These are phyloP conservation scores for Neurospora sp. DNA, from an alignment of 495 filamentous ascomycete genomes.

Conservation along the genomic window DNA sequence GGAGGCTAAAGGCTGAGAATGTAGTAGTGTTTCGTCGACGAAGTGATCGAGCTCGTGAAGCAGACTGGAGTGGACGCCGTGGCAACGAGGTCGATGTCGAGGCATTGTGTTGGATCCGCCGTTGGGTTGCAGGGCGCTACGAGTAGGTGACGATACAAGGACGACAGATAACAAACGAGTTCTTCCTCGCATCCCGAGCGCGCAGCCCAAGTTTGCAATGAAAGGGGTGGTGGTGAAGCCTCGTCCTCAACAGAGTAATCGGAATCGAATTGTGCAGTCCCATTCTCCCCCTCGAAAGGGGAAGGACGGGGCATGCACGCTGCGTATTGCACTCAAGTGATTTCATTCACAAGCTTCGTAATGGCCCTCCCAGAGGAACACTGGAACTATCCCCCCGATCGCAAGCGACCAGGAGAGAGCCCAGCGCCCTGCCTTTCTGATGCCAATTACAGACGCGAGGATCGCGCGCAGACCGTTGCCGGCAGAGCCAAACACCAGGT, in stretches of 20 bases:
- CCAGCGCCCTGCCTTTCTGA: constrained; percentile 85
- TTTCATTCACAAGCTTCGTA: constrained; percentile 79
- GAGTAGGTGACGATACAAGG: not conserved
- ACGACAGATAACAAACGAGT: no score
- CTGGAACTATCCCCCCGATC: constrained; percentile 24
- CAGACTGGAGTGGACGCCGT: not conserved
- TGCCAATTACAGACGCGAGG: constrained; percentile 86
- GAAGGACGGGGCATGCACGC: constrained; percentile 47
- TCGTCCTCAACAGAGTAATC: constrained; percentile 85
- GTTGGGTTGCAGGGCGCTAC: not conserved
- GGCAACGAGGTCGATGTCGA: not conserved
- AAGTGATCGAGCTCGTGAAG: not conserved
- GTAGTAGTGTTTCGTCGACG: not conserved
- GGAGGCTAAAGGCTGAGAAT: no score
- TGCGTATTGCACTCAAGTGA: constrained; percentile 99
- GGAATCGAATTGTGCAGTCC: constrained; percentile 93
- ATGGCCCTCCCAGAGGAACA: constrained; percentile 74
- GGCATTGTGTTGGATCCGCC: not conserved
- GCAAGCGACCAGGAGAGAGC: constrained; percentile 25
- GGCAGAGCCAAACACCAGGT: constrained; percentile 48
- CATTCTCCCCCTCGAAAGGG: constrained; percentile 17
- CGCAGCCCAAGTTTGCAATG: not conserved
- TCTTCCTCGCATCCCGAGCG: not conserved
- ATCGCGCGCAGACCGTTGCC: constrained; percentile 87
- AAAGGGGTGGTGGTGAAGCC: constrained; percentile 45